Evolutionary conservation across 164 flowering plant genomes (phyloP).

Genomic region (Chimonanthus praecox): DNA sequence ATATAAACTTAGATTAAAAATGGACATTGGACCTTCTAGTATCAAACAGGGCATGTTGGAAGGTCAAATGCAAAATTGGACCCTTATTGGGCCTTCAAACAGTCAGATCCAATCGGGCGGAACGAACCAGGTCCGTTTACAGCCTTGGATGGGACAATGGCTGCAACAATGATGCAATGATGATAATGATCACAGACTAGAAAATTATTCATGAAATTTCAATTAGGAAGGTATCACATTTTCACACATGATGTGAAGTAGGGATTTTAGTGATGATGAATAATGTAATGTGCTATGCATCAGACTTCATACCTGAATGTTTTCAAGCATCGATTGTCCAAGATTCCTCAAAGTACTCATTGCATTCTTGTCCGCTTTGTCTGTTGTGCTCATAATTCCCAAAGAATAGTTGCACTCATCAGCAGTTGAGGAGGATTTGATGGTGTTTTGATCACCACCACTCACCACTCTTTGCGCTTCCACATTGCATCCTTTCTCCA

Average conservation of each 20-base stretch:
- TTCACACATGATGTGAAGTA: background rate
- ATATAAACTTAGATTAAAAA: too few relatives aligned
- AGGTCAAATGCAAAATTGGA: too few relatives aligned
- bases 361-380: conserved; percentile 55
- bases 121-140: too few relatives aligned
- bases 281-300: background rate
- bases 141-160: too few relatives aligned
- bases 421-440: conserved; percentile 16
- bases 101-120: too few relatives aligned
- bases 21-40: too few relatives aligned
- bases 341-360: conserved; percentile 64
- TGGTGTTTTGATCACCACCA: conserved; percentile 8
- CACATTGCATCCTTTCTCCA: conserved; percentile 30
- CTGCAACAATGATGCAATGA: too few relatives aligned
- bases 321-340: conserved; percentile 93
- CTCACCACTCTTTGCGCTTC: conserved; percentile 11
- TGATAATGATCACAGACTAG: background rate
- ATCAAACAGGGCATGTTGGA: too few relatives aligned
- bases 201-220: background rate
- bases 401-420: conserved; percentile 9
- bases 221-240: background rate
- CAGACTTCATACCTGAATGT: conserved; percentile 66
- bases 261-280: background rate
- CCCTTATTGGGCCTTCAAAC: too few relatives aligned
- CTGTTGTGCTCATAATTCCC: conserved; percentile 26